Base-by-base conservation (phyloP, 2,329 filamentous ascomycete species). In the Salinomyces thailandicus region DNA sequence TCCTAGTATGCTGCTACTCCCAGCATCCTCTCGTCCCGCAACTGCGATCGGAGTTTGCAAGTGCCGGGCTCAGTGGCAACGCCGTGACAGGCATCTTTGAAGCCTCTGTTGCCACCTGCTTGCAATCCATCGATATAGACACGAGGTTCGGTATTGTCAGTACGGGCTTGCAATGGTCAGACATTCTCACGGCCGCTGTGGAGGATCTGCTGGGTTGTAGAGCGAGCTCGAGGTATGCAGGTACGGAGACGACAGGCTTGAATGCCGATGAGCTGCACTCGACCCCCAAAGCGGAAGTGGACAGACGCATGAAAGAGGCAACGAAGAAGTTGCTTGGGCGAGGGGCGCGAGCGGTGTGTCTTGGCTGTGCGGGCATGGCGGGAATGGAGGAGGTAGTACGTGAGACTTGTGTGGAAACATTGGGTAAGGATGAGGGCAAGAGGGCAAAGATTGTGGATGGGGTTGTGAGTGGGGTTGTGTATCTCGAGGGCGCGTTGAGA, bases 301-400 rank as follows among this genome's bases (percentile, higher is more conserved):
- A 67, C 24, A 57, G 57, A 41, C 77, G 75, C 51, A 75, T 95
- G 54, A 77, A 70, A 46, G 69, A 75, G 12, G 85, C 86, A 0
- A 82, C 84, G 0, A 73, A 70, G 55, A 65, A 70, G 34, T 62
- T 94, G 17, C 60, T 93, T 18, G 57, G 37, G 5, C 35, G 37
- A 6, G 48, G 49, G 4, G 48, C 47, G 17, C 41, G 39, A 20
- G 81, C 78, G 16, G 74, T 95, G 5, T 81, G 85, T 52, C 72
- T 95, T 66, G 87, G 87, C 0, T 95, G 87, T 57, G 87, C 84
- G 2, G 87, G 86, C 0, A 94, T 95, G 87, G 79, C 80, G 1
- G 87, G 86, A 0, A 71, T 95, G 62, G 81, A 91, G 49, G 68
- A 75, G 27, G 79, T 79, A 40, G 85, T 95, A 26, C 71, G 79